A percentile compares a stretch with the other conserved stretches of the same genome.
These are phyloP conservation scores for Lophiotrema nucula DNA, from an alignment of 495 filamentous ascomycete genomes.

Conservation along the genomic window DNA sequence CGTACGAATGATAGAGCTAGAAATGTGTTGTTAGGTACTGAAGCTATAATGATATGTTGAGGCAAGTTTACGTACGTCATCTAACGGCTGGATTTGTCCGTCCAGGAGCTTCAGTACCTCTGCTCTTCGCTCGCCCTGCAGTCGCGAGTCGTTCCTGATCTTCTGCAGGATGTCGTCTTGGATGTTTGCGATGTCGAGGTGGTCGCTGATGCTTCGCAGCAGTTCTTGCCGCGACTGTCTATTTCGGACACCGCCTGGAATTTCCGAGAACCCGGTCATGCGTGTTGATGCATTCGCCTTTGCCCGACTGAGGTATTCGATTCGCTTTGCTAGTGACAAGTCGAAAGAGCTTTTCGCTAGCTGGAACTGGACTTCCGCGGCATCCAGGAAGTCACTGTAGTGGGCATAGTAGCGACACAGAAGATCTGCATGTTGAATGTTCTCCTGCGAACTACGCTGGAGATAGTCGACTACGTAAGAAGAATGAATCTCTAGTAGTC, in stretches of 20 bases:
- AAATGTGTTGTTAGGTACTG: neutral
- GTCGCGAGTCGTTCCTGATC: constrained; percentile 67
- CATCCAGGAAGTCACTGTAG: constrained; percentile 73
- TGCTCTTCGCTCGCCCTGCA: constrained; percentile 56
- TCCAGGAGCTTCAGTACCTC: constrained; percentile 66
- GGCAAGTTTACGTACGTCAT: constrained; percentile 56
- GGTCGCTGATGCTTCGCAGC: constrained; percentile 74
- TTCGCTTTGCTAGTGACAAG: constrained; percentile 71
- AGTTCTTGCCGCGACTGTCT: constrained; percentile 75
- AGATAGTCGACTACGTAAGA: constrained; percentile 85
- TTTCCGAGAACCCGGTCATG: constrained; percentile 60
- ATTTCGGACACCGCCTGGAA: constrained; percentile 7
- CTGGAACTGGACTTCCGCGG: constrained; percentile 78
- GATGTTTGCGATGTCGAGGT: constrained; percentile 90
- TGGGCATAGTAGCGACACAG: constrained; percentile 87
- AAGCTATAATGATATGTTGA: neutral
- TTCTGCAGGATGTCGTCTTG: constrained; percentile 88
- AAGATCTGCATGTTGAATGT: constrained; percentile 79
- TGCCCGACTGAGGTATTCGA: constrained; percentile 84
- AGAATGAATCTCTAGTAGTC: constrained; percentile 78
- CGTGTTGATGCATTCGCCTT: constrained; percentile 81
- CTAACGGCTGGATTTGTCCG: constrained; percentile 69
- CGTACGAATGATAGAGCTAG: constrained; percentile 86
- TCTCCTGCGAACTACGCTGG: constrained; percentile 63
- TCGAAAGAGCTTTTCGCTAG: constrained; percentile 78